phyloP scores from a whole-genome alignment of 805 yeast genomes.

The Zygotorulaspora chibaensis region DNA sequence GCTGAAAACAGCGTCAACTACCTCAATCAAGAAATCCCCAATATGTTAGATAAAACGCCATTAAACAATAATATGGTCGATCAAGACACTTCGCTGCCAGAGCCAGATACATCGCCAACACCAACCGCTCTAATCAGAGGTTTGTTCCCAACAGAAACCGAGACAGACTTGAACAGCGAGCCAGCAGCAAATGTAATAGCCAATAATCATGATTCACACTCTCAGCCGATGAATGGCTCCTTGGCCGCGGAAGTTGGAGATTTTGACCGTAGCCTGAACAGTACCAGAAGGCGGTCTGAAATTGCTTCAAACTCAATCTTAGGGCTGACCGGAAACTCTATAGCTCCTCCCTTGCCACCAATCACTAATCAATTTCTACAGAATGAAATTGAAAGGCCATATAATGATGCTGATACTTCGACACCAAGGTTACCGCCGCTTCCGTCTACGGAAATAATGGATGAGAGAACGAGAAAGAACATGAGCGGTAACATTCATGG shows the following conservation, averaged over 20 bases:
- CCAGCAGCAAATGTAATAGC: neutral
- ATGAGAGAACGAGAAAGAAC: neutral
- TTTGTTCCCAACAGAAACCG: constrained; percentile 5
- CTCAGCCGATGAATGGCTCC: constrained; percentile 1
- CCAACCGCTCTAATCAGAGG: constrained; percentile 6
- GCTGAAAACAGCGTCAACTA: constrained; percentile 16
- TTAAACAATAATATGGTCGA: constrained; percentile 10
- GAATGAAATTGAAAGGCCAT: neutral
- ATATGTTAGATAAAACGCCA: constrained; percentile 22
- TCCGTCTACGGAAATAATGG: constrained; percentile 4
- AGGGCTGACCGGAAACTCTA: constrained; percentile 13
- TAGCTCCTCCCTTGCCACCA: constrained; percentile 2
- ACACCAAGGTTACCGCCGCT: constrained; percentile 16
- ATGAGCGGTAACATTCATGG: neutral
- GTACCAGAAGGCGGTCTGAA: neutral
- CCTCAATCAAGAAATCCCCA: constrained; percentile 16
- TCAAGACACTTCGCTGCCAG: constrained; percentile 8
- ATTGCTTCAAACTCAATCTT: constrained; percentile 6
- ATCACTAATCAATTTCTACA: neutral
- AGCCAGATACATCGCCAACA: constrained; percentile 10
- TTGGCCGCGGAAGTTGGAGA: constrained; percentile 1
- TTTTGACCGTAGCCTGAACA: neutral
- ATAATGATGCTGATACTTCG: neutral
- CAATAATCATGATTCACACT: neutral
- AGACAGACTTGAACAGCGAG: neutral